Evolutionary conservation across 164 flowering plant genomes (phyloP).

Genomic region (Vitis amurensis): DNA sequence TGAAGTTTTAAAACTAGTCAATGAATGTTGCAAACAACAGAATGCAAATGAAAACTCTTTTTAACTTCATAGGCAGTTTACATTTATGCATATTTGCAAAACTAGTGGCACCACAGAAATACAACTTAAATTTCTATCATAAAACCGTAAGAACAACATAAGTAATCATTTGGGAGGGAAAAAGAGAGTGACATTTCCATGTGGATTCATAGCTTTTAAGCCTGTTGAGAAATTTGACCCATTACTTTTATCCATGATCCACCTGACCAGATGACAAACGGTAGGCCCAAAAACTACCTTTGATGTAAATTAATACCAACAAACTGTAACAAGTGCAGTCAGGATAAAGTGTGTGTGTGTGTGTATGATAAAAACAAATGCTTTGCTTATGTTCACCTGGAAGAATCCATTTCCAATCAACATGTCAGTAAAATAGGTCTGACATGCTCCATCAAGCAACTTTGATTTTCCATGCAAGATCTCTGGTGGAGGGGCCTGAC

Average conservation of each 20-base stretch:
- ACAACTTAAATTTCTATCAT: too few relatives aligned
- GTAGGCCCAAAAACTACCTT: slow-evolving; percentile 32
- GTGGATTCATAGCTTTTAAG: slow-evolving; percentile 18
- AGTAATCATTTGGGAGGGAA: background rate
- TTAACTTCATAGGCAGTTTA: too few relatives aligned
- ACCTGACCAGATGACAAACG: slow-evolving; percentile 42
- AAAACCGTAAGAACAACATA: too few relatives aligned
- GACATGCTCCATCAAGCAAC: slow-evolving; percentile 47
- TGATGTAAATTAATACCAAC: slow-evolving; percentile 38
- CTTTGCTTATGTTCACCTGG: slow-evolving; percentile 27
- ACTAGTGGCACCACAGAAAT: too few relatives aligned
- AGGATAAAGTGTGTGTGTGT: too few relatives aligned
- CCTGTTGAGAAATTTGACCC: slow-evolving; percentile 38
- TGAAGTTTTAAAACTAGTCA: background rate
- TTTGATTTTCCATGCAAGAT: slow-evolving; percentile 45
- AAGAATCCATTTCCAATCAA: slow-evolving; percentile 25
- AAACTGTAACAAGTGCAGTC: slow-evolving; percentile 12
- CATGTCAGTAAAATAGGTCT: slow-evolving; percentile 39
- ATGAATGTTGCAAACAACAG: background rate
- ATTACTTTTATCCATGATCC: slow-evolving; percentile 45
- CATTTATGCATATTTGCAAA: too few relatives aligned
- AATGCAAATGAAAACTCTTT: too few relatives aligned
- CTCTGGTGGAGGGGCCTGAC: slow-evolving; percentile 40
- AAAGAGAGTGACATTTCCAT: slow-evolving; percentile 8
- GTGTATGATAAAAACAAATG: too few relatives aligned